These are phyloP conservation scores for Lunularia cruciata DNA, from an alignment of 225 moss, liverwort and hornwort species.

Conservation along the genomic window DNA sequence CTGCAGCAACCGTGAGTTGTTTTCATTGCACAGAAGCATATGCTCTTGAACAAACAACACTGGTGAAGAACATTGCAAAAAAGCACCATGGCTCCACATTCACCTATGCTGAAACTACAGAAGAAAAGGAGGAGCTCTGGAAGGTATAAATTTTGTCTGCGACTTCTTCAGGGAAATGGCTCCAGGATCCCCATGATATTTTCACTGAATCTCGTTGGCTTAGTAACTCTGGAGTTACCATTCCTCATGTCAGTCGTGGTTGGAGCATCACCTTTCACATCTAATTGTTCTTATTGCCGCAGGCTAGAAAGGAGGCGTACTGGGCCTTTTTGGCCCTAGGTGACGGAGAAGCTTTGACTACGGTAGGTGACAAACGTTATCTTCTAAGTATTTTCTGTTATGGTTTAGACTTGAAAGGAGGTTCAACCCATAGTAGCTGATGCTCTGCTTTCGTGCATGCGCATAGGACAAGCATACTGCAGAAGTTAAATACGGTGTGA, in stretches of 20 bases:
- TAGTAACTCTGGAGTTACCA: not conserved
- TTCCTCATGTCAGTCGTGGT: too few species aligned
- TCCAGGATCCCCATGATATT: too few species aligned
- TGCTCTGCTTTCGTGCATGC: too few species aligned
- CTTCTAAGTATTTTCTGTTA: too few species aligned
- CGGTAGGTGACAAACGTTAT: slow-evolving; percentile 66
- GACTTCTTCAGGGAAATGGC: not conserved
- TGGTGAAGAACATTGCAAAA: slow-evolving; percentile 74
- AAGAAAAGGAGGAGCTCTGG: slow-evolving; percentile 91
- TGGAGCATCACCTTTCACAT: too few species aligned
- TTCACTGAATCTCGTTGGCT: too few species aligned
- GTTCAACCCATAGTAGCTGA: too few species aligned
- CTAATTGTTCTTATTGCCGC: slow-evolving; percentile 31
- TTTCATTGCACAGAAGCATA: slow-evolving; percentile 84
- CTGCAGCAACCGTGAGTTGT: too few species aligned
- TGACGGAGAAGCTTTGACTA: slow-evolving; percentile 72
- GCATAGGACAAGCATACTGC: too few species aligned
- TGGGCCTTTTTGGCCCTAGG: slow-evolving; percentile 68
- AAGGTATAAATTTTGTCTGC: slow-evolving; percentile 49
- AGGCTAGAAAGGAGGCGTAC: slow-evolving; percentile 96
- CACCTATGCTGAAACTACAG: slow-evolving; percentile 61
- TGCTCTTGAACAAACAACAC: slow-evolving; percentile 74
- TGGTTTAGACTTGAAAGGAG: too few species aligned
- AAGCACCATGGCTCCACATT: slow-evolving; percentile 80
- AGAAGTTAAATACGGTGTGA: too few species aligned